These are phyloP conservation scores for Naganishia antarctica DNA, from an alignment of 768 basidiomycete species.

Conservation along the genomic window DNA sequence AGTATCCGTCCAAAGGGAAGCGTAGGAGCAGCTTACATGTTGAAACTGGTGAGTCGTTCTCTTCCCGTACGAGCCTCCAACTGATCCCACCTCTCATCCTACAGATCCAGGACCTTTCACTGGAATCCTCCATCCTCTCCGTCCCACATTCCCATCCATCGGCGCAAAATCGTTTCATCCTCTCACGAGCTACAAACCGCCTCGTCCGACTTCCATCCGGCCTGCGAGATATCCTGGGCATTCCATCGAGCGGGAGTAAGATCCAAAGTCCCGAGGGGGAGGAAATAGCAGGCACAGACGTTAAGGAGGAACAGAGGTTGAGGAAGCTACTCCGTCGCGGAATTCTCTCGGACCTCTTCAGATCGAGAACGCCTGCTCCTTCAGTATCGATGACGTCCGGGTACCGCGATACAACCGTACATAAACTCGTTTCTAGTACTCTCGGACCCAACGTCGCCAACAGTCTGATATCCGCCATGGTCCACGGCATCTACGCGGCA, in stretches of 20 bases:
- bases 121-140: slow-evolving; percentile 61
- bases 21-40: slow-evolving; percentile 57
- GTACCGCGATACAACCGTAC: slow-evolving; percentile 68
- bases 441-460: slow-evolving; percentile 70
- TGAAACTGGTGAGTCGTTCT: slow-evolving; percentile 66
- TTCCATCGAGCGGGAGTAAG: neutral
- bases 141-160: slow-evolving; percentile 66
- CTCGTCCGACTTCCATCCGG: slow-evolving; percentile 4
- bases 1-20: slow-evolving; percentile 70
- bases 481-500: slow-evolving; percentile 89
- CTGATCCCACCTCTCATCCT: slow-evolving; percentile 27
- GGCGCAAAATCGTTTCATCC: slow-evolving; percentile 72
- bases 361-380: slow-evolving; percentile 27
- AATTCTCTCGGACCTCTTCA: slow-evolving; percentile 60
- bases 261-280: neutral
- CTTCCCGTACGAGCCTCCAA: neutral
- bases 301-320: neutral
- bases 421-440: slow-evolving; percentile 67
- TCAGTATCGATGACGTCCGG: neutral
- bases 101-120: slow-evolving; percentile 70
- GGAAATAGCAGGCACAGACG: neutral
- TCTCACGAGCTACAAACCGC: slow-evolving; percentile 24
- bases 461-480: slow-evolving; percentile 69
- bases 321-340: slow-evolving; percentile 55
- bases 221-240: neutral